These are phyloP conservation scores for Penicillium pulvis DNA, from an alignment of 495 filamentous ascomycete species.

Conservation along the genomic window DNA sequence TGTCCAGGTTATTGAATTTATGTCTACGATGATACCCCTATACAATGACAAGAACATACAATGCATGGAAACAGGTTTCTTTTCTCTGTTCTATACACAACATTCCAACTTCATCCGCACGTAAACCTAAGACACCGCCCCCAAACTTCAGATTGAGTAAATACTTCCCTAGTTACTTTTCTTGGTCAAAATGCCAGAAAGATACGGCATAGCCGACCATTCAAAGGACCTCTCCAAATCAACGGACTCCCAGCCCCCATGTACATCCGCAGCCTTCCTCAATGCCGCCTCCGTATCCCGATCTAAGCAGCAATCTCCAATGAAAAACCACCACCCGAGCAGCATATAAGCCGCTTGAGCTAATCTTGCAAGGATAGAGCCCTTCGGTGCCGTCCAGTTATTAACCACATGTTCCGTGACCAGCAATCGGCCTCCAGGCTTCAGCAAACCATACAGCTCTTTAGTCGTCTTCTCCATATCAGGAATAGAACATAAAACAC, in stretches of 20 bases:
- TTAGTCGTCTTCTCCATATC: constrained; percentile 56
- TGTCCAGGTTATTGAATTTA: constrained; percentile 5
- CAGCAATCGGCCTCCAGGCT: constrained; percentile 67
- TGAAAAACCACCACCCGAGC: constrained; percentile 46
- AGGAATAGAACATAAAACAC: constrained; percentile 74
- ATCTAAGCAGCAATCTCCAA: constrained; percentile 62
- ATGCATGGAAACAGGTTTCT: background rate
- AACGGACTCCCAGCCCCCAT: constrained; percentile 58
- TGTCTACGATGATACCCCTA: constrained; percentile 25
- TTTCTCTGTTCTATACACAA: too few relatives aligned
- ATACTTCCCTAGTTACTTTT: background rate
- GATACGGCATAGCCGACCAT: constrained; percentile 55
- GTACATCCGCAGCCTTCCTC: constrained; percentile 39
- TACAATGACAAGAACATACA: background rate
- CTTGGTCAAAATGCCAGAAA: constrained; percentile 56
- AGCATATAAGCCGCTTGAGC: constrained; percentile 34
- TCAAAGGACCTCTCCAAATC: constrained; percentile 52
- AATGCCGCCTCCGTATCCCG: constrained; percentile 57
- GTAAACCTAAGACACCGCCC: background rate
- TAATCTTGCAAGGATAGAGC: constrained; percentile 50
- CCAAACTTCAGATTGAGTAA: too few relatives aligned
- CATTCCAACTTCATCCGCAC: background rate
- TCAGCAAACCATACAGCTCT: constrained; percentile 63
- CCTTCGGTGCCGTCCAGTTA: constrained; percentile 48
- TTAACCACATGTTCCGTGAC: constrained; percentile 71